These are phyloP conservation scores for Ceratobasidium sp. DNA, from an alignment of 1,284 basidiomycete species.

Conservation along the genomic window DNA sequence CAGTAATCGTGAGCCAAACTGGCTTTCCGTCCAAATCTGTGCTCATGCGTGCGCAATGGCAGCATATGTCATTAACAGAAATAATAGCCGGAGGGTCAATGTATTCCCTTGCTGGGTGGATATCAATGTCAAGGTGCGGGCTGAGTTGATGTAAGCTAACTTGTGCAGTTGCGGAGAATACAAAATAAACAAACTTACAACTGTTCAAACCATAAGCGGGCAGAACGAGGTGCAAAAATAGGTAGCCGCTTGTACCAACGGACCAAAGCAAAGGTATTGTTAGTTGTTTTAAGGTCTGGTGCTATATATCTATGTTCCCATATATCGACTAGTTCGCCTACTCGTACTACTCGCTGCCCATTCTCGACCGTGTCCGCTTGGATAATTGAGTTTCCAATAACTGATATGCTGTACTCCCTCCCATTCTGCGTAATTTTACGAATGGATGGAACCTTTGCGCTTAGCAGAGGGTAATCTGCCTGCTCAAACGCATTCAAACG, in stretches of 20 bases:
- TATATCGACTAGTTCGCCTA: background rate
- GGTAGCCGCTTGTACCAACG: background rate
- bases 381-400: background rate
- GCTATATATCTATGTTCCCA: background rate
- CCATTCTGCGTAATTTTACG: background rate
- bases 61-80: background rate
- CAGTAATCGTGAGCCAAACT: background rate
- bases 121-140: background rate
- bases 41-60: conserved; percentile 8
- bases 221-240: background rate
- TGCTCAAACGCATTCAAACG: background rate
- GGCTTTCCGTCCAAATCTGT: background rate
- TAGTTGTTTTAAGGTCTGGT: too few relatives aligned
- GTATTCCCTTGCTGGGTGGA: background rate
- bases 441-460: background rate
- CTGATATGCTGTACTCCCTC: background rate
- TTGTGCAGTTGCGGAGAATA: background rate
- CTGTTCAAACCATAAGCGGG: background rate
- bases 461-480: background rate
- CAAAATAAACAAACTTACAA: background rate
- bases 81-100: background rate
- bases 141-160: background rate
- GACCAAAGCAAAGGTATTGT: background rate
- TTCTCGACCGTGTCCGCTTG: background rate
- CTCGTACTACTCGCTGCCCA: background rate